phyloP scores from a whole-genome alignment of 257 asterid species.

The Linaria vulgaris region DNA sequence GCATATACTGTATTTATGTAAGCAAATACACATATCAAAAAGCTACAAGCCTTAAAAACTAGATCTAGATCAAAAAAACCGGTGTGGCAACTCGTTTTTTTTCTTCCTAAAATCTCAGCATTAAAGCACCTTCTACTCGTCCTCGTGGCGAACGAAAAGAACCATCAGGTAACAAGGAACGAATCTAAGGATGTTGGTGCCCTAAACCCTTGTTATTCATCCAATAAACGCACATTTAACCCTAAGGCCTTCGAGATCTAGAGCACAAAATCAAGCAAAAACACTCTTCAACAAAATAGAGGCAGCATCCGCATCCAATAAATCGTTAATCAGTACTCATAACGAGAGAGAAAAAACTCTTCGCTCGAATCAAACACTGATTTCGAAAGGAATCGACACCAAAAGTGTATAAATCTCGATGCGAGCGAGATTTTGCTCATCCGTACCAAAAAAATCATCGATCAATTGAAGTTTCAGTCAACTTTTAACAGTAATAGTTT shows the following conservation, averaged over 20 bases:
- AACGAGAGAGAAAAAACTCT: conserved; percentile 1
- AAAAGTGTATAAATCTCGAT: conserved; percentile 3
- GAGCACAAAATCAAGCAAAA: conserved; percentile 15
- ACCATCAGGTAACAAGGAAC: conserved; percentile 11
- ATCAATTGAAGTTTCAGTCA: neutral
- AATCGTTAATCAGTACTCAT: conserved; percentile 5
- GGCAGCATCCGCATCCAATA: neutral
- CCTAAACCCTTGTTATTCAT: conserved; percentile 26
- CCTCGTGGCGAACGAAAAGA: neutral
- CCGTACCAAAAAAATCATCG: conserved; percentile 21
- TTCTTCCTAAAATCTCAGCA: neutral
- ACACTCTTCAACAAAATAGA: conserved; percentile 17
- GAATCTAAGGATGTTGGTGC: conserved; percentile 23
- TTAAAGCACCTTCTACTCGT: no score
- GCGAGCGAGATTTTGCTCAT: conserved; percentile 30
- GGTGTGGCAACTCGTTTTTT: conserved; percentile 12
- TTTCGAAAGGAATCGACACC: conserved; percentile 11
- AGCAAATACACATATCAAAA: conserved; percentile 25
- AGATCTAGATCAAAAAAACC: conserved; percentile 17
- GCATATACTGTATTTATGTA: conserved; percentile 23
- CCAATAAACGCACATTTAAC: conserved; percentile 11
- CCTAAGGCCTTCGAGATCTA: conserved; percentile 25
- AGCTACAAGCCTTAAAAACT: conserved; percentile 11
- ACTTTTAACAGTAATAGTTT: conserved; percentile 9
- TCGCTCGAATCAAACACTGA: conserved; percentile 21